Percentiles rank a stretch among this genome's conserved stretches.
Evolutionary conservation across 257 asterid species (phyloP).

Genomic region (Knoxia roxburghii): DNA sequence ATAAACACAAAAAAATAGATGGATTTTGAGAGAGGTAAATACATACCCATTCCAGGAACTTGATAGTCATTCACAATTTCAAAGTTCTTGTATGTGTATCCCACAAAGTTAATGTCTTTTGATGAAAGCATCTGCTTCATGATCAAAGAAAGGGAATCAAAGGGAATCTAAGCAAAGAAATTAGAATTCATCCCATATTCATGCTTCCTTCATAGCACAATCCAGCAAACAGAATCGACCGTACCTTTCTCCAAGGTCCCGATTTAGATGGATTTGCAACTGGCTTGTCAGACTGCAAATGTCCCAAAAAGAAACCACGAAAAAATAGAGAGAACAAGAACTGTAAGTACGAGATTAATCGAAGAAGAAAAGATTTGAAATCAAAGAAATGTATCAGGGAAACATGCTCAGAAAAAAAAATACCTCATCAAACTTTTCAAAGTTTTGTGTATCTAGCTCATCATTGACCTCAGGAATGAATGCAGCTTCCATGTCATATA

Average conservation of each 20-base stretch:
- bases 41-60: conserved; percentile 87
- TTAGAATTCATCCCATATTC: neutral
- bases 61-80: conserved; percentile 94
- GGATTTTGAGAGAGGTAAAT: conserved; percentile 16
- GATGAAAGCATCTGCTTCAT: conserved; percentile 81
- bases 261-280: conserved; percentile 58
- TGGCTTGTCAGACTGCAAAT: conserved; percentile 62
- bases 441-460: conserved; percentile 93
- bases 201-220: neutral
- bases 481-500: conserved; percentile 85
- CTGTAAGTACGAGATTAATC: neutral
- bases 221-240: conserved; percentile 3
- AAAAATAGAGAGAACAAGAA: conserved; percentile 1
- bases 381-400: conserved; percentile 10
- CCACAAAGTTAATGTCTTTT: conserved; percentile 91
- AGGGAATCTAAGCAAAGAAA: neutral
- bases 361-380: neutral
- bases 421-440: conserved; percentile 95
- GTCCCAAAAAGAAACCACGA: neutral
- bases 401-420: conserved; percentile 1
- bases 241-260: conserved; percentile 99
- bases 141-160: conserved; percentile 19
- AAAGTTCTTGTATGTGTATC: conserved; percentile 96
- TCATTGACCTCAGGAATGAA: conserved; percentile 90
- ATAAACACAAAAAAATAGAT: neutral